Conservation (phyloP, 306 rosid species). For the Quercus glauca region DNA sequence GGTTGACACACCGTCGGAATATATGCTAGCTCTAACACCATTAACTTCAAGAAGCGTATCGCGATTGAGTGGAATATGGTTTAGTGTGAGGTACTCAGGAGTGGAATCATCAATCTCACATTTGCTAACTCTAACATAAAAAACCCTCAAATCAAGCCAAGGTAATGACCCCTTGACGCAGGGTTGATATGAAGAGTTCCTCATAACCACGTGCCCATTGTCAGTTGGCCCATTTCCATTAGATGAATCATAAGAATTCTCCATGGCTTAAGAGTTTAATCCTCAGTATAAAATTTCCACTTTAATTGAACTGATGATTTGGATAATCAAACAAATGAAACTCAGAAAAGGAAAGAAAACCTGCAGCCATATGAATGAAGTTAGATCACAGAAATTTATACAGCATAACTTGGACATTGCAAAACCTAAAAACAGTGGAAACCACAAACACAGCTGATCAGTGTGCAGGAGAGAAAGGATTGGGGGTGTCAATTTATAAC, state of each 20-base stretch:
- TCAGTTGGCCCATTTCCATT: slow-evolving; percentile 49
- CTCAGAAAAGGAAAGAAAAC: slow-evolving; percentile 22
- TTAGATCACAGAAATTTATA: slow-evolving; percentile 20
- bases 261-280: slow-evolving; percentile 38
- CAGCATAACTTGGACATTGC: slow-evolving; percentile 10
- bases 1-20: slow-evolving; percentile 56
- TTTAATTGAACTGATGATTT: slow-evolving; percentile 25
- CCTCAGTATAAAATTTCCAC: slow-evolving; percentile 28
- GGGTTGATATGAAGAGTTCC: slow-evolving; percentile 46
- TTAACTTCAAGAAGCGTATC: slow-evolving; percentile 77
- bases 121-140: slow-evolving; percentile 69
- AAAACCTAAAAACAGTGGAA: slow-evolving; percentile 15
- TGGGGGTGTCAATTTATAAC: slow-evolving; percentile 12
- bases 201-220: slow-evolving; percentile 46
- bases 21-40: slow-evolving; percentile 60
- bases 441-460: slow-evolving; percentile 5
- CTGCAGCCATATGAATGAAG: slow-evolving; percentile 32
- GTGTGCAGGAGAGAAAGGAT: slow-evolving; percentile 9
- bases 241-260: slow-evolving; percentile 37
- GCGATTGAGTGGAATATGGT: slow-evolving; percentile 62
- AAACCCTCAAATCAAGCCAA: slow-evolving; percentile 76
- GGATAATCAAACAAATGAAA: slow-evolving; percentile 22
- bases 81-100: slow-evolving; percentile 62
- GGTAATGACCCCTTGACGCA: slow-evolving; percentile 51
- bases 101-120: slow-evolving; percentile 66